These are phyloP conservation scores for Pulveroboletus sp. DNA, from an alignment of 768 basidiomycete species.

Conservation along the genomic window DNA sequence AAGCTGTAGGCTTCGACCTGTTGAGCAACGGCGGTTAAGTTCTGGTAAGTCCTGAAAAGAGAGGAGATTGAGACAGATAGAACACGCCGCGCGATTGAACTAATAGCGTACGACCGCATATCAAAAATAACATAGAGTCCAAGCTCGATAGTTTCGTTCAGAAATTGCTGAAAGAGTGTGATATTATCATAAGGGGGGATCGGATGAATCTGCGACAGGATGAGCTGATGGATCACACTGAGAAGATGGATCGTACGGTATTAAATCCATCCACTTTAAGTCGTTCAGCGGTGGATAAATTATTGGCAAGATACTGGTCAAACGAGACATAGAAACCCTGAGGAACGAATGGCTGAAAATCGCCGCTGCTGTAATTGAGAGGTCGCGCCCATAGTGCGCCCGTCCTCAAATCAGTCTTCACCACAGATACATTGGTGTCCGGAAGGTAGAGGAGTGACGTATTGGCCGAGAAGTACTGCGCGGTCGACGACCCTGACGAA, in stretches of 20 bases:
- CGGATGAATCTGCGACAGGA: slow-evolving; percentile 56
- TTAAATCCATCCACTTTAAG: slow-evolving; percentile 53
- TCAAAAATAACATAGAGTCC: slow-evolving; percentile 70
- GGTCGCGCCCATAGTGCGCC: slow-evolving; percentile 41
- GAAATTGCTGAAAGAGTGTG: slow-evolving; percentile 30
- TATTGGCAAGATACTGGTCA: slow-evolving; percentile 46
- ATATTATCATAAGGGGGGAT: slow-evolving; percentile 61
- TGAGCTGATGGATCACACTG: slow-evolving; percentile 10
- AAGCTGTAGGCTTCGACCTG: slow-evolving; percentile 63
- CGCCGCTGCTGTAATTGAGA: slow-evolving; percentile 15
- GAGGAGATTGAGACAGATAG: neutral
- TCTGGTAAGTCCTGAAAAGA: slow-evolving; percentile 48
- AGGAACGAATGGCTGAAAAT: slow-evolving; percentile 47
- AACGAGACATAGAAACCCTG: slow-evolving; percentile 73
- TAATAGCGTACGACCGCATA: slow-evolving; percentile 50
- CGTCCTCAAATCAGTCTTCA: slow-evolving; percentile 45
- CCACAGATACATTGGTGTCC: slow-evolving; percentile 34
- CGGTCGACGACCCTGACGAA: neutral
- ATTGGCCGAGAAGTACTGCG: slow-evolving; percentile 30
- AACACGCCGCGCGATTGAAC: neutral
- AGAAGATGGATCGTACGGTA: slow-evolving; percentile 10
- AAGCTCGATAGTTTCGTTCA: slow-evolving; percentile 14
- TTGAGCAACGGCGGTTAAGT: slow-evolving; percentile 52
- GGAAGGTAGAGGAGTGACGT: slow-evolving; percentile 40
- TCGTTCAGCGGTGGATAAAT: slow-evolving; percentile 49